Evolutionary conservation across 805 yeast genomes (phyloP).

Genomic region (Saturnispora sekii): DNA sequence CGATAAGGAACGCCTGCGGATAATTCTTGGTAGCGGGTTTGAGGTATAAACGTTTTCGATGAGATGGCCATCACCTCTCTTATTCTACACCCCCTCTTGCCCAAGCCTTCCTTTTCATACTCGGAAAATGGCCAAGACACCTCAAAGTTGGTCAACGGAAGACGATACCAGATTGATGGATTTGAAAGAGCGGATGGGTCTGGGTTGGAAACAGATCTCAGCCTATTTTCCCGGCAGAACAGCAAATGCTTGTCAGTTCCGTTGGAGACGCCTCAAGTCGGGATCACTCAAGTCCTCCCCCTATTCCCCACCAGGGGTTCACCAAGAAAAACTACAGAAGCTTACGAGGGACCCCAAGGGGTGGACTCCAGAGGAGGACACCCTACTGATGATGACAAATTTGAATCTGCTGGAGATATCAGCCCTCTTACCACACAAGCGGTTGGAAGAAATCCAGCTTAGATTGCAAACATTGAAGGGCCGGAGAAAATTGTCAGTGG

Average conservation of each 20-base stretch:
- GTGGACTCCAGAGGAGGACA: conserved; percentile 5
- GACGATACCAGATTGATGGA: conserved; percentile 66
- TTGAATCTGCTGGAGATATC: conserved; percentile 1
- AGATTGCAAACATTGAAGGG: background rate
- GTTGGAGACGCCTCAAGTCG: conserved; percentile 67
- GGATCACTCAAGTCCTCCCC: conserved; percentile 29
- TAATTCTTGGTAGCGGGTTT: too few species aligned
- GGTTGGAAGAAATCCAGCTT: background rate
- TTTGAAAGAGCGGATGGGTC: conserved; percentile 67
- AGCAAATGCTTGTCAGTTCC: conserved; percentile 81
- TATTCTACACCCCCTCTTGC: background rate
- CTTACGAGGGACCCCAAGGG: background rate
- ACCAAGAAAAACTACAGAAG: too few species aligned
- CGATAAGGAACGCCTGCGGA: too few species aligned
- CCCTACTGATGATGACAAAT: background rate
- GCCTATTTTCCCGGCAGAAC: conserved; percentile 70
- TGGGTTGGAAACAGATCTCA: conserved; percentile 87
- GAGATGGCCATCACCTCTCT: conserved; percentile 1
- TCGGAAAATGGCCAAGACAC: too few species aligned
- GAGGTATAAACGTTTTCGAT: background rate
- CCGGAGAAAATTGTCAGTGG: background rate
- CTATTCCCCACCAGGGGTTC: too few species aligned
- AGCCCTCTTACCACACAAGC: conserved; percentile 1
- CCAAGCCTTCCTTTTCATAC: too few species aligned
- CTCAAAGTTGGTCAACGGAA: conserved; percentile 59